phyloP scores from a whole-genome alignment of 345 rosid species.

The Brassica carinata region DNA sequence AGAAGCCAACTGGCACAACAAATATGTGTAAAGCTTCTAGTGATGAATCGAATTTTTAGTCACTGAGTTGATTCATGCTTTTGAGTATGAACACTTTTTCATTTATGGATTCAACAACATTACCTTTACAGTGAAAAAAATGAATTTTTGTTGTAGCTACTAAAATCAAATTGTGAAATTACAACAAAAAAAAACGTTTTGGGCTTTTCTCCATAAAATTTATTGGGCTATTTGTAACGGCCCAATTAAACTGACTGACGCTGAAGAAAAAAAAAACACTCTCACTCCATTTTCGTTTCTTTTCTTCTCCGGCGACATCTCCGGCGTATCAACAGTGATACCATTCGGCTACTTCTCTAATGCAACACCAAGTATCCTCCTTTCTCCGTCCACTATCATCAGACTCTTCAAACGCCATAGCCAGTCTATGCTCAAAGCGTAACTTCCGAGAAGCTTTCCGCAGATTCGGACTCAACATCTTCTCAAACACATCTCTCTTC shows the following conservation, averaged over 20 bases:
- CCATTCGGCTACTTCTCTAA: background rate
- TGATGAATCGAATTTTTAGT: no score
- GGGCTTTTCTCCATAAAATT: background rate
- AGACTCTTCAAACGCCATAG: conserved; percentile 41
- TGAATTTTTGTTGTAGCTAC: background rate
- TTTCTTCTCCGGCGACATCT: conserved; percentile 4
- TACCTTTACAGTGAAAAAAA: background rate
- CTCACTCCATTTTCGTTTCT: background rate
- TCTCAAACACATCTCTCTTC: conserved; percentile 63
- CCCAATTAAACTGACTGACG: background rate
- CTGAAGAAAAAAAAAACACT: background rate
- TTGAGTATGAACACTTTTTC: background rate
- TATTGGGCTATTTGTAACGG: background rate
- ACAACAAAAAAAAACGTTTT: no score
- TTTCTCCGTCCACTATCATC: conserved; percentile 30
- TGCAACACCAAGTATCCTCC: conserved; percentile 31
- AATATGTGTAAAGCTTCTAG: background rate
- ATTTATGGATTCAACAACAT: background rate
- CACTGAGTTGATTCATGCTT: no score
- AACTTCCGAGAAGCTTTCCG: conserved; percentile 59
- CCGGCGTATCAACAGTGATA: background rate
- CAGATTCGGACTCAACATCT: conserved; percentile 50
- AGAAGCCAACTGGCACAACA: no score
- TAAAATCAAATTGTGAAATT: no score
- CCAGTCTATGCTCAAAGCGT: conserved; percentile 55